Base-by-base conservation (phyloP, 2,329 filamentous ascomycete species). In the Colletotrichum tanaceti region DNA sequence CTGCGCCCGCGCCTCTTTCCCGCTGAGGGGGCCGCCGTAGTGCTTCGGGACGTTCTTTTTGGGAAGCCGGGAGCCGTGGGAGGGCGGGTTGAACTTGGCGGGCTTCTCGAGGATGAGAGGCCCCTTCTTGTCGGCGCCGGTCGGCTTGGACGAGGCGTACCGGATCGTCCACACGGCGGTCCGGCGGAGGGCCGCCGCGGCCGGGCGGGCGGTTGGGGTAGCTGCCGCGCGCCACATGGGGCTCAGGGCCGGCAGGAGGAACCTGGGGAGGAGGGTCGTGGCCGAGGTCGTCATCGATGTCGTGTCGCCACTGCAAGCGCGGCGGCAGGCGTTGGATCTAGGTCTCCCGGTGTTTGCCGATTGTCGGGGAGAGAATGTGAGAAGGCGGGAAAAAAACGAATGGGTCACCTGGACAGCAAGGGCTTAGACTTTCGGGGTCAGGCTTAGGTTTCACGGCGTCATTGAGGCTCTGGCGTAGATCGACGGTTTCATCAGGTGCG, bases 11-110 rank as follows among this genome's bases (percentile, higher is more conserved):
- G 84, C 81, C 79, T 97, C 91, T 59, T 90, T 86, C 22, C 85
- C 82, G 18, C 88, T 89, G 70, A 94, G 81, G 24, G 88, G 81
- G 20, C 93, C 92, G 44, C 93, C 94, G 77, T 97, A 97, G 78
- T 91, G 89, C 74, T 86, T 85, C 38, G 90, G 89, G 7, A 83
- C 78, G 79, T 77, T 78, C 72, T 86, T 84, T 63, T 87, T 85
- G 5, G 86, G 84, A 39, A 93, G 86, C 7, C 91, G 86, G 24
- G 91, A 84, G 14, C 92, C 91, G 79, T 98, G 96, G 0, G 95
- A 98, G 0, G 96, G 96, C 2, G 96, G 95, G 55, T 93, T 93
- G 85, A 97, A 98, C 78, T 91, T 92, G 75, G 92, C 87, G 28
- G 95, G 95, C 80, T 98, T 93, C 74, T 93, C 93, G 72, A 99